These are phyloP conservation scores for Holtermanniella nyarrowii DNA, from an alignment of 768 basidiomycete genomes.

Conservation along the genomic window DNA sequence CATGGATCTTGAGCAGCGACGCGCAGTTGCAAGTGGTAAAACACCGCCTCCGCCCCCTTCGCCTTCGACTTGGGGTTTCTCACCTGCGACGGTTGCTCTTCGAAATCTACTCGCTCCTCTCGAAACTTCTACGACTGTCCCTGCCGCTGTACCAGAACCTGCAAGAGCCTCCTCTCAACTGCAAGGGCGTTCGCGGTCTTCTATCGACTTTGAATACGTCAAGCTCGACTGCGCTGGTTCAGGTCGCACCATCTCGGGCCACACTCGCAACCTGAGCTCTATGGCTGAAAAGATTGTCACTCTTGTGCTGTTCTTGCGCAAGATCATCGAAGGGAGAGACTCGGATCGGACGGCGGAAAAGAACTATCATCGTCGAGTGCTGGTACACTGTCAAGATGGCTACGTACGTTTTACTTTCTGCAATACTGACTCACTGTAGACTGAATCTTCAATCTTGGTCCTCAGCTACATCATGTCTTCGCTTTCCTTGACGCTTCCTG, in stretches of 20 bases:
- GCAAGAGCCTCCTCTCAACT: too few relatives aligned
- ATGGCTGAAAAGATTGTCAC: constrained; percentile 31
- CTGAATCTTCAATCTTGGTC: constrained; percentile 81
- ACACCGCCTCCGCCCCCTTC: not conserved
- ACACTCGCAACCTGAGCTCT: constrained; percentile 12
- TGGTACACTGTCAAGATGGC: constrained; percentile 39
- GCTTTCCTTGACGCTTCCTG: constrained; percentile 52
- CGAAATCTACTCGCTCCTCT: constrained; percentile 22
- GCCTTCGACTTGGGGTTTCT: constrained; percentile 12
- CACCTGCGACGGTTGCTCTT: constrained; percentile 28
- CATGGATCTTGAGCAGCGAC: constrained; percentile 15
- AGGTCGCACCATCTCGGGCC: constrained; percentile 23
- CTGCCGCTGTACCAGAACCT: not conserved
- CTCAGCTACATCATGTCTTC: constrained; percentile 70
- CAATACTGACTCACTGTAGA: constrained; percentile 43
- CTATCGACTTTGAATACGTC: constrained; percentile 10
- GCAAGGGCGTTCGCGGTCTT: too few relatives aligned
- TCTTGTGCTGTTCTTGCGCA: constrained; percentile 31
- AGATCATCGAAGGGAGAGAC: constrained; percentile 25
- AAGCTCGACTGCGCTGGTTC: constrained; percentile 24
- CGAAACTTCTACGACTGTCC: not conserved
- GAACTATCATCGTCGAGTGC: constrained; percentile 7
- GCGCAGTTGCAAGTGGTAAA: constrained; percentile 1
- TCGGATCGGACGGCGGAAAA: constrained; percentile 9
- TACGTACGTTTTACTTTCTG: constrained; percentile 12